phyloP scores from a whole-genome alignment of 768 basidiomycete genomes.

The Boletus reticuloceps region DNA sequence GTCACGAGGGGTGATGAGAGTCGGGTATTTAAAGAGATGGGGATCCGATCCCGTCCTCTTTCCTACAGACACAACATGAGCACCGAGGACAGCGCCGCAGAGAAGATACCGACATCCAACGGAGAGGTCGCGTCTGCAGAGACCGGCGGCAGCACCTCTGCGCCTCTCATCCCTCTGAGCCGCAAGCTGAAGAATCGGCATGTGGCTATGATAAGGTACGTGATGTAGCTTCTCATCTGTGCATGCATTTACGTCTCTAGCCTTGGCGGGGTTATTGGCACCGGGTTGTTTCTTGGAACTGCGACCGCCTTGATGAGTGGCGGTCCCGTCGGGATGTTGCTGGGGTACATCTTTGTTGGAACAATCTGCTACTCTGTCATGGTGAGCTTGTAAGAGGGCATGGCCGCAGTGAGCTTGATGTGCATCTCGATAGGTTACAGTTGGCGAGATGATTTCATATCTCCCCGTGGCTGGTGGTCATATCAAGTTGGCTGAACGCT shows the following conservation, averaged over 20 bases:
- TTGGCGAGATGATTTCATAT: conserved; percentile 43
- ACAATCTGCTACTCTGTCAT: conserved; percentile 33
- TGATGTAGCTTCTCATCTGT: background rate
- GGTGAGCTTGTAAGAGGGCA: conserved; percentile 16
- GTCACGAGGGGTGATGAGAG: no score
- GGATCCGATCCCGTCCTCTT: background rate
- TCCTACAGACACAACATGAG: background rate
- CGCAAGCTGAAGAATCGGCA: conserved; percentile 29
- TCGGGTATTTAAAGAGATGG: background rate
- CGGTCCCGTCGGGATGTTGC: conserved; percentile 42
- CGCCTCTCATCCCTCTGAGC: background rate
- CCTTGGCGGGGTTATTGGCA: conserved; percentile 39
- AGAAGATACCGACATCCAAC: background rate
- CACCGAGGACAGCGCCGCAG: background rate
- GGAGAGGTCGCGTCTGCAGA: background rate
- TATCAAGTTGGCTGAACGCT: conserved; percentile 43
- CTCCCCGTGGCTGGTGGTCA: conserved; percentile 44
- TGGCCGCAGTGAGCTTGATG: background rate
- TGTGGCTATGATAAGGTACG: conserved; percentile 28
- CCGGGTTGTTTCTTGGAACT: conserved; percentile 28
- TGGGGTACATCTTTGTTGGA: conserved; percentile 37
- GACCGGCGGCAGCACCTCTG: background rate
- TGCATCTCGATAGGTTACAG: conserved; percentile 12
- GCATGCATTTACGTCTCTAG: background rate
- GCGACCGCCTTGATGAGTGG: conserved; percentile 32